Evolutionary conservation across 192 early-diverging fungal species (phyloP).

Genomic region (Ambispora gerdemannii): DNA sequence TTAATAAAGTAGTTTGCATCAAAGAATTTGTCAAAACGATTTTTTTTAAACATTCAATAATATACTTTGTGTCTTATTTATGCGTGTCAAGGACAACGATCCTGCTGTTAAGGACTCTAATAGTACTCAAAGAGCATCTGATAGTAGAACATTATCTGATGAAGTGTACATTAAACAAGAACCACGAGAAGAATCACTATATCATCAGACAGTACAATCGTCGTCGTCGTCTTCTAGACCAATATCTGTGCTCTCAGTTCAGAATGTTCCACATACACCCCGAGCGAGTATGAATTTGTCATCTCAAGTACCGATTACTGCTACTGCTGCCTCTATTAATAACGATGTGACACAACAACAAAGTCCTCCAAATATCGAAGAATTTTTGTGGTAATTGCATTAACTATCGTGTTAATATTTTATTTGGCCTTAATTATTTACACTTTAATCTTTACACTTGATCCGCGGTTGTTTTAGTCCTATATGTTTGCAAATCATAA

Average conservation of each 20-base stretch:
- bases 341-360: background rate
- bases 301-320: background rate
- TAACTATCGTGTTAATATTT: too few relatives aligned
- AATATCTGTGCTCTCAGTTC: background rate
- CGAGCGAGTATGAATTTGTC: background rate
- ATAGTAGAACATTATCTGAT: background rate
- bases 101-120: too few relatives aligned
- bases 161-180: background rate
- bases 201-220: background rate
- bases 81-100: too few relatives aligned
- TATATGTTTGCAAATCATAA: conserved; percentile 71
- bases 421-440: too few relatives aligned
- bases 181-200: background rate
- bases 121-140: too few relatives aligned
- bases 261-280: background rate
- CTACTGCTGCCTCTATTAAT: background rate
- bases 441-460: background rate
- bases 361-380: background rate
- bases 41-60: too few relatives aligned
- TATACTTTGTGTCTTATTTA: too few relatives aligned
- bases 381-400: background rate
- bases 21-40: too few relatives aligned
- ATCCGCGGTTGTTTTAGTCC: conserved; percentile 45
- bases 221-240: background rate
- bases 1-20: too few relatives aligned